Evolutionary conservation across 257 asterid genomes (phyloP).

Genomic region (Nicotiana obtusifolia): DNA sequence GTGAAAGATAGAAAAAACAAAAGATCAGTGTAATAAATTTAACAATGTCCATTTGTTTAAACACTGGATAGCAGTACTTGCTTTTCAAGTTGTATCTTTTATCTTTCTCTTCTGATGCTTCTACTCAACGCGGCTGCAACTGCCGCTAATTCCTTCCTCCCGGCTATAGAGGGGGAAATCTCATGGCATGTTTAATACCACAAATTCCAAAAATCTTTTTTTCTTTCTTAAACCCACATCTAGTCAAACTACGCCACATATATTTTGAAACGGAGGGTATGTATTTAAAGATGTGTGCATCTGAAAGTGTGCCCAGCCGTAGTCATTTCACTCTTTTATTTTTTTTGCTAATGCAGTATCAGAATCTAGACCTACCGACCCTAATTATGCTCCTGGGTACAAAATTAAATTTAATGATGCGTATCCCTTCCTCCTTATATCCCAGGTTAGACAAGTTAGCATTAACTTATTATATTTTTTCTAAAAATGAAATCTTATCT

Average conservation of each 20-base stretch:
- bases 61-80: neutral
- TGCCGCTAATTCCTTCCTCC: neutral
- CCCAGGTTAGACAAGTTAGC: conserved; percentile 42
- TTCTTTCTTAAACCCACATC: neutral
- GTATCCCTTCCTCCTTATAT: conserved; percentile 57
- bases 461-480: neutral
- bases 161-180: neutral
- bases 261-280: neutral
- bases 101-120: neutral
- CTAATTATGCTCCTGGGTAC: conserved; percentile 38
- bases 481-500: conserved; percentile 2
- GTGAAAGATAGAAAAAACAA: neutral
- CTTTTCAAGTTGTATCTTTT: neutral
- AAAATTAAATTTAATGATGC: conserved; percentile 41
- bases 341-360: conserved; percentile 33
- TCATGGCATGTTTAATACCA: neutral
- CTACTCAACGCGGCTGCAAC: neutral
- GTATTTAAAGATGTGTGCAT: neutral
- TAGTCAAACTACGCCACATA: neutral
- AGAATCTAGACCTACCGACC: conserved; percentile 37
- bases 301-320: neutral
- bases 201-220: neutral
- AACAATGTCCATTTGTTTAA: neutral
- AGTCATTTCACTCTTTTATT: neutral
- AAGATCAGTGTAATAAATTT: neutral